Percentiles rank a stretch among this genome's conserved stretches.
Conservation (phyloP, 2,329 filamentous ascomycete species). For the Cladosporium sp. region DNA sequence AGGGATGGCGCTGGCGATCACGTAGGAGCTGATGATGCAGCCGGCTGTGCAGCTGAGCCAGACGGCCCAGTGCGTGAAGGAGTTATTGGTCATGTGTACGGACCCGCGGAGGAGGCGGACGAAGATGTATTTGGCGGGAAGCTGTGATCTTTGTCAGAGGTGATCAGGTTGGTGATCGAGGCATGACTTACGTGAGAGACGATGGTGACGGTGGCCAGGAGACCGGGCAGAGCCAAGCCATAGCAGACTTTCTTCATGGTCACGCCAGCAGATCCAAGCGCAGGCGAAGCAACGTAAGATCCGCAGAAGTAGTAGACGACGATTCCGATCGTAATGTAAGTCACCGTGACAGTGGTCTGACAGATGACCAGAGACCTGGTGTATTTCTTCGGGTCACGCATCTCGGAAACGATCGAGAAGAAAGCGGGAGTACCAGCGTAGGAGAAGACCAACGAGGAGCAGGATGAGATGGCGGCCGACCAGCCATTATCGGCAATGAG, state of each 20-base stretch:
- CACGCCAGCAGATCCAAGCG: constrained; percentile 41
- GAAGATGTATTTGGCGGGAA: constrained; percentile 26
- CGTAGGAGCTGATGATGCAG: constrained; percentile 20
- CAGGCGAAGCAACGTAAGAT: constrained; percentile 42
- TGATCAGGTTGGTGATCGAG: not conserved
- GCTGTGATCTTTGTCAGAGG: not conserved
- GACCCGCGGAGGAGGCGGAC: constrained; percentile 23
- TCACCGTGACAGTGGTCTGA: constrained; percentile 17
- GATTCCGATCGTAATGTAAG: constrained; percentile 34
- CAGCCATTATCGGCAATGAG: constrained; percentile 15
- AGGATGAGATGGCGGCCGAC: constrained; percentile 13
- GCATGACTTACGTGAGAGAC: constrained; percentile 13
- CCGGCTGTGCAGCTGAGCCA: constrained; percentile 12
- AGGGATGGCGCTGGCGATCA: constrained; percentile 41
- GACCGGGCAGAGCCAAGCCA: constrained; percentile 29
- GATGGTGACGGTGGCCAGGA: constrained; percentile 23
- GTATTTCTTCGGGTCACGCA: constrained; percentile 32
- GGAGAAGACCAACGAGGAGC: constrained; percentile 31
- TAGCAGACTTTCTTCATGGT: constrained; percentile 43
- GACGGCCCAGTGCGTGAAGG: constrained; percentile 14
- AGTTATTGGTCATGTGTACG: constrained; percentile 19
- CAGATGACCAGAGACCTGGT: constrained; percentile 30
- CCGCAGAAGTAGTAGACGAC: constrained; percentile 46
- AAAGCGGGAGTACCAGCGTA: constrained; percentile 35
- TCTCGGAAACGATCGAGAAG: constrained; percentile 35